Conservation (phyloP, 176 grass and related monocot species). For the Melocanna baccifera region DNA sequence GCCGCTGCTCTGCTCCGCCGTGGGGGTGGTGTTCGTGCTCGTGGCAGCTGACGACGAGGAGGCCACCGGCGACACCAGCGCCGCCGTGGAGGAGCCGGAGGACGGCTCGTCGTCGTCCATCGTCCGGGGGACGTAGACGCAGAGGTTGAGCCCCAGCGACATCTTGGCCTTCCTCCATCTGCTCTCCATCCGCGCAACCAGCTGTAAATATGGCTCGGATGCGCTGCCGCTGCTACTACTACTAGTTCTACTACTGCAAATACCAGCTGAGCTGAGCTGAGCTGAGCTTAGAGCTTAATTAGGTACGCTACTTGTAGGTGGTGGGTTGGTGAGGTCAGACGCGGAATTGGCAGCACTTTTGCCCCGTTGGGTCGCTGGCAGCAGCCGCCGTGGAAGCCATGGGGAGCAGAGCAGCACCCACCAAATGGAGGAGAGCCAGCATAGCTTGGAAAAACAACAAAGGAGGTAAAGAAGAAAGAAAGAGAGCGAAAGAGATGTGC, state of each 20-base stretch:
- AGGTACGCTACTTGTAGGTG: constrained; percentile 25
- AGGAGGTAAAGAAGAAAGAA: constrained; percentile 23
- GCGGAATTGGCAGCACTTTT: constrained; percentile 18
- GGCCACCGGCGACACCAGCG: constrained; percentile 49
- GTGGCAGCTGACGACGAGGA: constrained; percentile 47
- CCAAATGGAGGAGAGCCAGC: neutral
- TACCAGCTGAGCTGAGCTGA: neutral
- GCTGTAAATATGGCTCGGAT: neutral
- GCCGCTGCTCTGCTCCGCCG: constrained; percentile 24
- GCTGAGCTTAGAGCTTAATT: neutral
- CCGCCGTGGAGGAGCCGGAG: constrained; percentile 43
- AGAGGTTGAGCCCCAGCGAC: constrained; percentile 78
- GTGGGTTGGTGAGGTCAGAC: constrained; percentile 21
- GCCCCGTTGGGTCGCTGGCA: constrained; percentile 28
- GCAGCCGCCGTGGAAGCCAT: constrained; percentile 33
- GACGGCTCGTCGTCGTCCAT: constrained; percentile 47
- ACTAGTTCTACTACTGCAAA: neutral
- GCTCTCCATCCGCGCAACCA: constrained; percentile 53
- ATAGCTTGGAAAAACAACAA: constrained; percentile 26
- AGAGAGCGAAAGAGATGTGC: constrained; percentile 10
- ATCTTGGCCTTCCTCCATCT: constrained; percentile 92
- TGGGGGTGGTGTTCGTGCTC: constrained; percentile 44
- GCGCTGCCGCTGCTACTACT: neutral
- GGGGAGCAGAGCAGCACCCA: neutral
- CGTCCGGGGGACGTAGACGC: constrained; percentile 74